These are phyloP conservation scores for Macrophomina tecta DNA, from an alignment of 2,329 filamentous ascomycete genomes.

Conservation along the genomic window DNA sequence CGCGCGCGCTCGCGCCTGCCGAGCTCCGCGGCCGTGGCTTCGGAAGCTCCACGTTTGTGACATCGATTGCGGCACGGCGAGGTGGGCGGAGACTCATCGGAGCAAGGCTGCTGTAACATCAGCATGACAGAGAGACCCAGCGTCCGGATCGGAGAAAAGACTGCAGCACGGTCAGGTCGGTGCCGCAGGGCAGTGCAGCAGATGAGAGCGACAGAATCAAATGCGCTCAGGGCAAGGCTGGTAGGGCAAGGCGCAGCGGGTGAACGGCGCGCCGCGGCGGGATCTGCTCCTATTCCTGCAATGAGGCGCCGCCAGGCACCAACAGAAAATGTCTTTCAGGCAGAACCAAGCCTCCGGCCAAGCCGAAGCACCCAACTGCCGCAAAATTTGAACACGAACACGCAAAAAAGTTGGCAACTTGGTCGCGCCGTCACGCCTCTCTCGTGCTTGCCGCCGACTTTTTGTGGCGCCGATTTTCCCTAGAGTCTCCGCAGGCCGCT, in stretches of 20 bases:
- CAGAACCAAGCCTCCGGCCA: not conserved
- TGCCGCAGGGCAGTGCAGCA: not conserved
- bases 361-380: not conserved
- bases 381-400: not conserved
- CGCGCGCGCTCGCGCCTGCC: not conserved
- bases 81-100: not conserved
- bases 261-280: constrained; percentile 2
- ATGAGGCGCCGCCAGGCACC: not conserved
- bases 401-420: not conserved
- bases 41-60: constrained; percentile 8
- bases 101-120: not conserved
- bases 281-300: constrained; percentile 4
- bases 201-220: not conserved
- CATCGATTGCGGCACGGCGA: constrained; percentile 6
- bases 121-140: not conserved
- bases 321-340: not conserved
- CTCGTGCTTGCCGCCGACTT: not conserved
- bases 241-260: not conserved
- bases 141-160: not conserved
- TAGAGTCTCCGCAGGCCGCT: not conserved
- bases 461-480: not conserved
- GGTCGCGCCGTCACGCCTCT: not conserved
- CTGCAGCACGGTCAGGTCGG: not conserved
- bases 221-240: not conserved
- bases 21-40: not conserved